These are phyloP conservation scores for Colletotrichum euphorbiae DNA, from an alignment of 2,329 filamentous ascomycete species.

Conservation along the genomic window DNA sequence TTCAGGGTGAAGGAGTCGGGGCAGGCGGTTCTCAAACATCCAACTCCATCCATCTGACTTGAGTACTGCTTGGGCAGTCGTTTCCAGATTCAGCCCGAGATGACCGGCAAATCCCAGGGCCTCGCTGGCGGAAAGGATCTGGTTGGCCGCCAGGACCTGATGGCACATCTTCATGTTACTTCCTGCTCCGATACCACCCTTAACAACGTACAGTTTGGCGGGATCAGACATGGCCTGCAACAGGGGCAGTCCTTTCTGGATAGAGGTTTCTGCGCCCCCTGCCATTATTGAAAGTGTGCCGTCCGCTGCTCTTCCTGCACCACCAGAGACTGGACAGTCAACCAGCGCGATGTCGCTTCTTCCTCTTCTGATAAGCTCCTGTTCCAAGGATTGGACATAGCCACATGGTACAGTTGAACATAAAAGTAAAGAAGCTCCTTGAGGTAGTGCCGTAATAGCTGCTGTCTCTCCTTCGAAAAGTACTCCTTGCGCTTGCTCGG, in stretches of 20 bases:
- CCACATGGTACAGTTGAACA: slow-evolving; percentile 78
- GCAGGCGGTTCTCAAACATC: slow-evolving; percentile 71
- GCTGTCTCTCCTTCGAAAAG: slow-evolving; percentile 70
- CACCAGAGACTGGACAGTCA: slow-evolving; percentile 47
- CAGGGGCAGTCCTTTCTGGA: slow-evolving; percentile 68
- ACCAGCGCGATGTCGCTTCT: slow-evolving; percentile 65
- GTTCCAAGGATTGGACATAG: slow-evolving; percentile 71
- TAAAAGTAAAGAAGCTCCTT: neutral
- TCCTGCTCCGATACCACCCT: slow-evolving; percentile 69
- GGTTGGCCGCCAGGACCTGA: slow-evolving; percentile 71
- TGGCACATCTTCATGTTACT: slow-evolving; percentile 74
- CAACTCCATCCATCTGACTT: slow-evolving; percentile 65
- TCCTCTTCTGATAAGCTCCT: slow-evolving; percentile 64
- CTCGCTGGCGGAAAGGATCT: slow-evolving; percentile 71
- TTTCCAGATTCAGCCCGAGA: slow-evolving; percentile 62
- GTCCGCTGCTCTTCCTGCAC: slow-evolving; percentile 59
- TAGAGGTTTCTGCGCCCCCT: slow-evolving; percentile 66
- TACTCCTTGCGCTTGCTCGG: slow-evolving; percentile 74
- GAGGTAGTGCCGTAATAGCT: slow-evolving; percentile 48
- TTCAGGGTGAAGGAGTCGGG: slow-evolving; percentile 64
- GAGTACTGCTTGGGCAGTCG: slow-evolving; percentile 57
- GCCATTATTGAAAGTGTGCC: slow-evolving; percentile 81
- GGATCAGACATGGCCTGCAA: slow-evolving; percentile 73
- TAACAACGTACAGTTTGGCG: slow-evolving; percentile 71
- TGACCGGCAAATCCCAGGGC: slow-evolving; percentile 66